Evolutionary conservation across 164 flowering plant genomes (phyloP).

Genomic region (Macadamia integrifolia): DNA sequence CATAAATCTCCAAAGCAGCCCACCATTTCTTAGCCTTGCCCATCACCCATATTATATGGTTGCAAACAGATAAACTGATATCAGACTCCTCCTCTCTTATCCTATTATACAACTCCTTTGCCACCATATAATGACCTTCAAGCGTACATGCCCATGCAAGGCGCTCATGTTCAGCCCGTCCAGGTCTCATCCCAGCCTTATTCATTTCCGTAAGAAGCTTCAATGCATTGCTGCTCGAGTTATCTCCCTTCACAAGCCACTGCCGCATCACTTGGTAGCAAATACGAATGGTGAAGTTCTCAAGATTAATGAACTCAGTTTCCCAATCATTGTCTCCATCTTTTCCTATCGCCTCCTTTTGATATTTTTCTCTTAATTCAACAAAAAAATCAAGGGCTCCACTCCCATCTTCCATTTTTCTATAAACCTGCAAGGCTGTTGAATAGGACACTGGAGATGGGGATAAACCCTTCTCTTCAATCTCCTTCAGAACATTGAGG

Average conservation of each 20-base stretch:
- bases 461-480: conserved; percentile 45
- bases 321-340: conserved; percentile 52
- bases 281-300: conserved; percentile 53
- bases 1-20: conserved; percentile 94
- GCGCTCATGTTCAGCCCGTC: conserved; percentile 57
- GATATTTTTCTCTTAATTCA: conserved; percentile 50
- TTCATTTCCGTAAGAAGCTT: conserved; percentile 69
- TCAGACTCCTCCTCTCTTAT: conserved; percentile 56
- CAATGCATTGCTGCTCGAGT: conserved; percentile 44
- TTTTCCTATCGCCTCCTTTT: conserved; percentile 48
- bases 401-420: conserved; percentile 68
- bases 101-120: conserved; percentile 64
- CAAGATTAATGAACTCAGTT: conserved; percentile 53
- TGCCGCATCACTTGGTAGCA: conserved; percentile 83
- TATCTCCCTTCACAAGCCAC: conserved; percentile 65
- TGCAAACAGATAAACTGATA: conserved; percentile 86
- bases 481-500: conserved; percentile 48
- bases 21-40: conserved; percentile 98
- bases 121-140: conserved; percentile 64
- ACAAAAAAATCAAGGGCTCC: conserved; percentile 74
- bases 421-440: conserved; percentile 68
- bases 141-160: conserved; percentile 88
- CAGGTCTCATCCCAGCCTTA: conserved; percentile 45
- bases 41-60: conserved; percentile 91
- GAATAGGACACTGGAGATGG: conserved; percentile 79